Evolutionary conservation across 2,329 filamentous ascomycete species (phyloP).

Genomic region (Neonectria ditissima): DNA sequence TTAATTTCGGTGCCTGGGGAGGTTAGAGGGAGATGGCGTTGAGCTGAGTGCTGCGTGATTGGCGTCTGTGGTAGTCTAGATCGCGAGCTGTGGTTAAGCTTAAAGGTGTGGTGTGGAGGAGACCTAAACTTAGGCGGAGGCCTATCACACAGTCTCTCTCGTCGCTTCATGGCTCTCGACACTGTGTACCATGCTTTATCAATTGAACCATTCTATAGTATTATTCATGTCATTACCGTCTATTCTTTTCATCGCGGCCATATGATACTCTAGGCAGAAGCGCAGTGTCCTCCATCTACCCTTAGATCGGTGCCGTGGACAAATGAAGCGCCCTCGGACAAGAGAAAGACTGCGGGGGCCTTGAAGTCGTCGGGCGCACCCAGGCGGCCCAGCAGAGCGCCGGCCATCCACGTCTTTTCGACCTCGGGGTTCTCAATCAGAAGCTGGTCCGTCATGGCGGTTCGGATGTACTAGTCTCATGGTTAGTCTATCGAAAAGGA

Average conservation of each 20-base stretch:
- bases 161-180: not conserved
- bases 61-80: not conserved
- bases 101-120: not conserved
- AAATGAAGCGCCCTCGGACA: slow-evolving; percentile 68
- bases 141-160: not conserved
- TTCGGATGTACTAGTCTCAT: slow-evolving; percentile 56
- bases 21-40: not conserved
- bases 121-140: not conserved
- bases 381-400: slow-evolving; percentile 64
- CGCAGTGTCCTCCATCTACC: slow-evolving; percentile 68
- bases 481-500: not conserved
- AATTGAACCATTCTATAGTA: slow-evolving; percentile 1
- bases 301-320: slow-evolving; percentile 69
- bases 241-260: not conserved
- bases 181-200: not conserved
- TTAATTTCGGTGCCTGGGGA: not conserved
- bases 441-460: slow-evolving; percentile 60
- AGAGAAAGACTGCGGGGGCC: slow-evolving; percentile 66
- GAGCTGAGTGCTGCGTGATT: not conserved
- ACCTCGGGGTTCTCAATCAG: slow-evolving; percentile 60
- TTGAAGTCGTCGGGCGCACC: slow-evolving; percentile 69
- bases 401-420: slow-evolving; percentile 65
- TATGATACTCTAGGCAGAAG: slow-evolving; percentile 44
- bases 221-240: slow-evolving; percentile 18
- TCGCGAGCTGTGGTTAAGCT: not conserved